These are phyloP conservation scores for Cicer judaicum DNA, from an alignment of 306 rosid species.

Conservation along the genomic window DNA sequence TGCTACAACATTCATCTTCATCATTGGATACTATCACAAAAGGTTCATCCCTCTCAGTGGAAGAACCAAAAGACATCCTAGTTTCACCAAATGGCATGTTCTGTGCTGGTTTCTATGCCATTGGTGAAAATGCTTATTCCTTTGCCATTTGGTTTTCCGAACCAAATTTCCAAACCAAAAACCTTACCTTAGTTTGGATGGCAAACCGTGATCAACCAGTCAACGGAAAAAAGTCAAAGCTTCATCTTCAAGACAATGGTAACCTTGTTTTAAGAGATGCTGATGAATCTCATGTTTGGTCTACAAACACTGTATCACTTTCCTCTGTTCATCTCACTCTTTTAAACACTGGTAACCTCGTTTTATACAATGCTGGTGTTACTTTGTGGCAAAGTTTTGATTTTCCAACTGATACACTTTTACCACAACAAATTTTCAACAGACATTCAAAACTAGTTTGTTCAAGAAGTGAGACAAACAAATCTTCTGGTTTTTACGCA, in stretches of 20 bases:
- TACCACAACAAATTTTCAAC: constrained; percentile 55
- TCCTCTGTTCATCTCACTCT: constrained; percentile 35
- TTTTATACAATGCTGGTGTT: constrained; percentile 17
- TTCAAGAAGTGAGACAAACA: constrained; percentile 54
- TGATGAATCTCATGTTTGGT: constrained; percentile 50
- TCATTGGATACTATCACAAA: constrained; percentile 1
- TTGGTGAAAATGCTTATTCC: constrained; percentile 60
- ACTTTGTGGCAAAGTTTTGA: constrained; percentile 61
- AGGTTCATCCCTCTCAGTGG: constrained; percentile 54
- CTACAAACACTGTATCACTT: constrained; percentile 44
- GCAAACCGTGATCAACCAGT: constrained; percentile 59
- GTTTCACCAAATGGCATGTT: constrained; percentile 49
- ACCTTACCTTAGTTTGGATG: constrained; percentile 56
- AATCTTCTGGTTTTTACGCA: constrained; percentile 58
- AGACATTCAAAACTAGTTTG: constrained; percentile 50
- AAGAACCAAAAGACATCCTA: constrained; percentile 44
- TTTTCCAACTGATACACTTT: constrained; percentile 60
- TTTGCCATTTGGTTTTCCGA: constrained; percentile 64
- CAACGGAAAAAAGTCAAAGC: constrained; percentile 56
- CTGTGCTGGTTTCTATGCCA: constrained; percentile 55
- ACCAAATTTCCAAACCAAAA: not conserved
- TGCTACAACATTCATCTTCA: constrained; percentile 23
- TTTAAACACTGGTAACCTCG: constrained; percentile 51
- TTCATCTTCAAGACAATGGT: constrained; percentile 49
- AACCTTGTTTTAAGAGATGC: constrained; percentile 52